Evolutionary conservation across 257 asterid species (phyloP).

Genomic region (Solanum gandarillasii): DNA sequence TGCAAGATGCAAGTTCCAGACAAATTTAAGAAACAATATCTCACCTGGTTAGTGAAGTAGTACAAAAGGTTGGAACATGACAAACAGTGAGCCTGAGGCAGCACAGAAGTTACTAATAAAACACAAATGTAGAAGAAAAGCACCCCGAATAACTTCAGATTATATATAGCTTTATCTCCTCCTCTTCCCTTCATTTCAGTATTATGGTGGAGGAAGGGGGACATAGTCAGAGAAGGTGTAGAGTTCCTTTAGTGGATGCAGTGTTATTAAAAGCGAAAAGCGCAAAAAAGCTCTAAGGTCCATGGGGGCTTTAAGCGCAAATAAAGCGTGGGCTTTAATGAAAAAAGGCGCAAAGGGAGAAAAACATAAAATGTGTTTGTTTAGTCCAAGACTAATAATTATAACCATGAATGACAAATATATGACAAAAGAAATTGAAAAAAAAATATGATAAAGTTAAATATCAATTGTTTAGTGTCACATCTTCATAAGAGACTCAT

Average conservation of each 20-base stretch:
- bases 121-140: background rate
- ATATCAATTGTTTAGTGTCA: no score
- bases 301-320: no score
- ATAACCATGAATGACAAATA: no score
- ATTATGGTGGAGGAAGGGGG: background rate
- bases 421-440: no score
- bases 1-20: slow-evolving; percentile 24
- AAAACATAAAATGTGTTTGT: no score
- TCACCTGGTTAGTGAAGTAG: background rate
- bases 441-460: no score
- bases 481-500: no score
- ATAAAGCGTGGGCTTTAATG: no score
- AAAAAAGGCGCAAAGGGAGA: no score
- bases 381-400: no score
- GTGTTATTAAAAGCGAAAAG: no score
- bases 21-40: background rate
- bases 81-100: background rate
- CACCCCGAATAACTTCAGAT: background rate
- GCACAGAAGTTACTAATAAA: background rate
- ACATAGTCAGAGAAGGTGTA: background rate
- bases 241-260: background rate
- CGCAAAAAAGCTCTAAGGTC: no score
- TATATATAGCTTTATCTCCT: background rate
- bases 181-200: background rate
- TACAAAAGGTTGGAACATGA: background rate